Evolutionary conservation across 345 rosid species (phyloP).

Genomic region (Pugionium dolabratum): DNA sequence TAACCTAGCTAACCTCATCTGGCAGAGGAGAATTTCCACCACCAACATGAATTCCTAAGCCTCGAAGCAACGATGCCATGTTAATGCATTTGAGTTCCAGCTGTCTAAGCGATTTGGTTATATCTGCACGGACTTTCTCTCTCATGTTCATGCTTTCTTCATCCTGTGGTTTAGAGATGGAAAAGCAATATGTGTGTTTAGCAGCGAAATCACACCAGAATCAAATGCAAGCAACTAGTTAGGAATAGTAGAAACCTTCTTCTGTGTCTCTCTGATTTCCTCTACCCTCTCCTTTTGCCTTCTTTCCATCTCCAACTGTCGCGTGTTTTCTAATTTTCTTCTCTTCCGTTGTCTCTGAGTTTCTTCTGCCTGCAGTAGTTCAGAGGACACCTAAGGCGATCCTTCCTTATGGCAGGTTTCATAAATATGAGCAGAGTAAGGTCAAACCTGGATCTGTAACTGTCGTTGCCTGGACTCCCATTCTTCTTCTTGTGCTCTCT

Average conservation of each 20-base stretch:
- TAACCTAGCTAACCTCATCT: slow-evolving; percentile 55
- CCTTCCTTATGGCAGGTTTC: neutral
- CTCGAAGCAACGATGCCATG: slow-evolving; percentile 78
- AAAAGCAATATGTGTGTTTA: slow-evolving; percentile 9
- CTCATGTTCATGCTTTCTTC: slow-evolving; percentile 76
- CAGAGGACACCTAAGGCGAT: neutral
- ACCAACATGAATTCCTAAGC: slow-evolving; percentile 64
- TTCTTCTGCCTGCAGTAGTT: slow-evolving; percentile 70
- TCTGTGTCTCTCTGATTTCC: slow-evolving; percentile 84
- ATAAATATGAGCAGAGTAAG: slow-evolving; percentile 1
- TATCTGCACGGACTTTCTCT: slow-evolving; percentile 62
- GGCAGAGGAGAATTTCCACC: slow-evolving; percentile 57
- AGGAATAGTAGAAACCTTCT: slow-evolving; percentile 55
- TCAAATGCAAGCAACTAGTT: too few relatives aligned
- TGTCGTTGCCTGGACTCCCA: slow-evolving; percentile 77
- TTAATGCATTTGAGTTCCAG: slow-evolving; percentile 60
- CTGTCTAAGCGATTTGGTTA: slow-evolving; percentile 56
- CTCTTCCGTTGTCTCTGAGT: slow-evolving; percentile 65
- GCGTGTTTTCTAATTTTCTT: slow-evolving; percentile 58
- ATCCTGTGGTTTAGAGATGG: slow-evolving; percentile 48
- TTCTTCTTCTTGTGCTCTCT: slow-evolving; percentile 78
- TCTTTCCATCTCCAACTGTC: slow-evolving; percentile 74
- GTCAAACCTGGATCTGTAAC: slow-evolving; percentile 69
- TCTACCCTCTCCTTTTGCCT: slow-evolving; percentile 82
- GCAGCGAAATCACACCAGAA: neutral